Conservation (phyloP, 441 rosid genomes). For the Aleurites moluccanus region DNA sequence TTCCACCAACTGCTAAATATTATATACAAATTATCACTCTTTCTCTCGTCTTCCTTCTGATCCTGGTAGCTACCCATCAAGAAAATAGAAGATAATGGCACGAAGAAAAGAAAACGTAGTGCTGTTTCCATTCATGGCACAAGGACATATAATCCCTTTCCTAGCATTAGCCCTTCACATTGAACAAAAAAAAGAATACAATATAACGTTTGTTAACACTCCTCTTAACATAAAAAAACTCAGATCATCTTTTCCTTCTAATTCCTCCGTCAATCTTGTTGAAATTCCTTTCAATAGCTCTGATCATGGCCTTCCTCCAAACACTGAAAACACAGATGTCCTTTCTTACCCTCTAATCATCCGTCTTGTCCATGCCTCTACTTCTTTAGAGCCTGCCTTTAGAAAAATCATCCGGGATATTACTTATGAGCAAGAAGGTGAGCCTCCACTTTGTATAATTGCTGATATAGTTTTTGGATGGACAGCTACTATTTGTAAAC, state of each 20-base stretch:
- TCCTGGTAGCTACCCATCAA: neutral
- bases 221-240: constrained; percentile 54
- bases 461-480: constrained; percentile 80
- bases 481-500: constrained; percentile 55
- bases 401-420: constrained; percentile 29
- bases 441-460: constrained; percentile 43
- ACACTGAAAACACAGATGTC: constrained; percentile 49
- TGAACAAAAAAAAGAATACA: constrained; percentile 33
- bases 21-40: neutral
- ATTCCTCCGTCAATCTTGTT: constrained; percentile 45
- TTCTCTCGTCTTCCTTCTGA: neutral
- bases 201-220: constrained; percentile 53
- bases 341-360: constrained; percentile 47
- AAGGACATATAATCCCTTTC: constrained; percentile 80
- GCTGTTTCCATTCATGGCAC: constrained; percentile 82
- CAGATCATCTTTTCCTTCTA: constrained; percentile 40
- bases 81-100: constrained; percentile 19
- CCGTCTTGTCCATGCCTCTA: constrained; percentile 50
- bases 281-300: constrained; percentile 53
- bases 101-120: constrained; percentile 36
- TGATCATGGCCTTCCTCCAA: constrained; percentile 50
- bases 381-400: constrained; percentile 40
- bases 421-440: constrained; percentile 16
- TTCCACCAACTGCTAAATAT: too few species aligned
- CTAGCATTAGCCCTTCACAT: constrained; percentile 63